Percentiles rank a stretch among this genome's conserved stretches.
Conservation (phyloP, 2,329 filamentous ascomycete genomes). For the Penicillium sp. region DNA sequence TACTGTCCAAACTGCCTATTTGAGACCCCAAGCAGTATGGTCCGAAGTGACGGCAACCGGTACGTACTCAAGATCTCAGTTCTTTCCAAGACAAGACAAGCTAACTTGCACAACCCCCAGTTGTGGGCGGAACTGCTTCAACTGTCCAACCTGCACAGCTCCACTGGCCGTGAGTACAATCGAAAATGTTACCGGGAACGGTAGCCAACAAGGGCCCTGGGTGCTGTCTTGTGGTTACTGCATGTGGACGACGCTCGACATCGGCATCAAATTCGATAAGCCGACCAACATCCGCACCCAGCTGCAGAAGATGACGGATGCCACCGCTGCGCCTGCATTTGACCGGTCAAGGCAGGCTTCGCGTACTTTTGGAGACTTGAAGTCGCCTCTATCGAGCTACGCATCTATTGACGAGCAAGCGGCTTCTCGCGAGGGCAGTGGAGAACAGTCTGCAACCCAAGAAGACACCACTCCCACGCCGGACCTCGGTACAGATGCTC, state of each 20-base stretch:
- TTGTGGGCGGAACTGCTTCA: conserved; percentile 91
- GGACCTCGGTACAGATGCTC: conserved; percentile 59
- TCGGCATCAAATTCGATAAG: conserved; percentile 85
- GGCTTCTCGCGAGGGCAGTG: conserved; percentile 25
- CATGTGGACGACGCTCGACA: conserved; percentile 85
- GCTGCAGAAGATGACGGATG: conserved; percentile 62
- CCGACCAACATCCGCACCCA: conserved; percentile 81
- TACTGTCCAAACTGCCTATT: conserved; percentile 95
- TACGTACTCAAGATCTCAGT: conserved; percentile 41
- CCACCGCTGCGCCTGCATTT: conserved; percentile 20
- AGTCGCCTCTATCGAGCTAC: conserved; percentile 37
- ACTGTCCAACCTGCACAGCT: conserved; percentile 83
- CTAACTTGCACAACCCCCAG: conserved; percentile 46
- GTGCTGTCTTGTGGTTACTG: conserved; percentile 85
- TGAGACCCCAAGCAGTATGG: conserved; percentile 87
- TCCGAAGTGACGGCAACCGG: conserved; percentile 91
- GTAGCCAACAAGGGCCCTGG: conserved; percentile 57
- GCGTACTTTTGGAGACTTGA: conserved; percentile 37
- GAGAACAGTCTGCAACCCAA: conserved; percentile 30
- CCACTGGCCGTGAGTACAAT: conserved; percentile 71
- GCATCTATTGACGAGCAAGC: conserved; percentile 34
- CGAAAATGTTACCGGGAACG: conserved; percentile 50
- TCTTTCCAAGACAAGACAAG: background rate
- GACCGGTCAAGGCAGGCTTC: conserved; percentile 36
- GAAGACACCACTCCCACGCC: conserved; percentile 30